These are phyloP conservation scores for Aspergillus novofumigatus DNA, from an alignment of 2,329 filamentous ascomycete species.

Conservation along the genomic window DNA sequence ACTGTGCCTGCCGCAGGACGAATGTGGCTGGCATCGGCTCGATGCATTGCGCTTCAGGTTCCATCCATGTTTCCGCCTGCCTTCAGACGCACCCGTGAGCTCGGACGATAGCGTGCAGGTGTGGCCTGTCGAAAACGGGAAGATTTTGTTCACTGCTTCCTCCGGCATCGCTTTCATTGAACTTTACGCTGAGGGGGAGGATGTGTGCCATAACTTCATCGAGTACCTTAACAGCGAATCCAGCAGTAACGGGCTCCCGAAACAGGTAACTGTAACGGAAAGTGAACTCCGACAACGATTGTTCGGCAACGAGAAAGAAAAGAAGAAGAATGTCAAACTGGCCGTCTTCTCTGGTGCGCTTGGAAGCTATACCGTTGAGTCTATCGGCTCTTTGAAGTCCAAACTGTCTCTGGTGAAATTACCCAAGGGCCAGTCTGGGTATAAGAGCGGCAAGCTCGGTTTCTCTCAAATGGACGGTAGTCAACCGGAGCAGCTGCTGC, in stretches of 20 bases:
- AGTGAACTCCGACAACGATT: constrained; percentile 66
- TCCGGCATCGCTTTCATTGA: constrained; percentile 84
- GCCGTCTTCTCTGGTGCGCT: constrained; percentile 73
- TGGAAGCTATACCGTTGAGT: constrained; percentile 69
- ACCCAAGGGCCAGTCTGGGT: constrained; percentile 69
- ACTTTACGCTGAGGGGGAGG: constrained; percentile 74
- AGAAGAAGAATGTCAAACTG: constrained; percentile 62
- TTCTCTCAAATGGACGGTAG: constrained; percentile 67
- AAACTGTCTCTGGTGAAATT: constrained; percentile 72
- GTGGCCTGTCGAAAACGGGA: constrained; percentile 76
- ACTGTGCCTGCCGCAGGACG: constrained; percentile 69
- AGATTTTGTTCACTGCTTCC: constrained; percentile 70
- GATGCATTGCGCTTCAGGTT: constrained; percentile 84
- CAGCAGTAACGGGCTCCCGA: constrained; percentile 57
- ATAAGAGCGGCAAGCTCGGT: constrained; percentile 70
- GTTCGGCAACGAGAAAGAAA: constrained; percentile 64
- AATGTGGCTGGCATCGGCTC: constrained; percentile 87
- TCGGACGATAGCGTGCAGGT: constrained; percentile 76
- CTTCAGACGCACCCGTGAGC: constrained; percentile 63
- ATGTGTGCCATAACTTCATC: constrained; percentile 73
- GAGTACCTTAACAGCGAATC: constrained; percentile 66
- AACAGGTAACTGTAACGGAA: constrained; percentile 71
- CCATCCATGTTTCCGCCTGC: constrained; percentile 84
- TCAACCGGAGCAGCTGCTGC: constrained; percentile 66
- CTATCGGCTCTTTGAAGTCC: constrained; percentile 66